Percentiles rank a stretch among this genome's conserved stretches.
Evolutionary conservation across 2,329 filamentous ascomycete species (phyloP).

Genomic region (Phialocephala subalpina): DNA sequence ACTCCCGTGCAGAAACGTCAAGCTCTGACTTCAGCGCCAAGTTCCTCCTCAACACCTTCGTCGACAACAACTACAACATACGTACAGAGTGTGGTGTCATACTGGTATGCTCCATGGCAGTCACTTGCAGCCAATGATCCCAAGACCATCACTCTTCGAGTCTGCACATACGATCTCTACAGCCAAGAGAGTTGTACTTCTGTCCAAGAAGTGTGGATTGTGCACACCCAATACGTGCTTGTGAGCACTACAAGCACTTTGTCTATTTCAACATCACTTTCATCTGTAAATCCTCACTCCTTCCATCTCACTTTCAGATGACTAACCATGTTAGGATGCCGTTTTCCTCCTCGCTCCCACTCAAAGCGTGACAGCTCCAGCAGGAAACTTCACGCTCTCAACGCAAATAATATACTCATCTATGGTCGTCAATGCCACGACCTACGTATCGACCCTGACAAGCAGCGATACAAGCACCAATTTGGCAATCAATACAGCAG

Average conservation of each 20-base stretch:
- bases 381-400: constrained; percentile 28
- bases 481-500: neutral
- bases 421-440: constrained; percentile 24
- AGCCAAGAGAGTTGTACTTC: constrained; percentile 23
- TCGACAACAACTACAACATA: constrained; percentile 24
- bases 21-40: neutral
- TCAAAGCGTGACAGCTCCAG: constrained; percentile 26
- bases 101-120: constrained; percentile 40
- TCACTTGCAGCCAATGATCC: constrained; percentile 34
- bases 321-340: constrained; percentile 24
- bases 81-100: constrained; percentile 35
- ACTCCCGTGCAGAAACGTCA: constrained; percentile 7
- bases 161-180: constrained; percentile 27
- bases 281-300: constrained; percentile 25
- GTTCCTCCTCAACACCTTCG: neutral
- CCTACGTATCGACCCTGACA: constrained; percentile 20
- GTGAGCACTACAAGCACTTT: constrained; percentile 32
- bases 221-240: constrained; percentile 29
- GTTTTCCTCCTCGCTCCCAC: constrained; percentile 31
- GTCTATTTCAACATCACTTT: constrained; percentile 31
- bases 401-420: constrained; percentile 27
- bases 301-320: neutral
- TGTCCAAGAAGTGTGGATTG: constrained; percentile 37
- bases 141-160: constrained; percentile 31
- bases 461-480: neutral